Conservation (phyloP, 257 asterid species). For the Solanum pinnatisectum region DNA sequence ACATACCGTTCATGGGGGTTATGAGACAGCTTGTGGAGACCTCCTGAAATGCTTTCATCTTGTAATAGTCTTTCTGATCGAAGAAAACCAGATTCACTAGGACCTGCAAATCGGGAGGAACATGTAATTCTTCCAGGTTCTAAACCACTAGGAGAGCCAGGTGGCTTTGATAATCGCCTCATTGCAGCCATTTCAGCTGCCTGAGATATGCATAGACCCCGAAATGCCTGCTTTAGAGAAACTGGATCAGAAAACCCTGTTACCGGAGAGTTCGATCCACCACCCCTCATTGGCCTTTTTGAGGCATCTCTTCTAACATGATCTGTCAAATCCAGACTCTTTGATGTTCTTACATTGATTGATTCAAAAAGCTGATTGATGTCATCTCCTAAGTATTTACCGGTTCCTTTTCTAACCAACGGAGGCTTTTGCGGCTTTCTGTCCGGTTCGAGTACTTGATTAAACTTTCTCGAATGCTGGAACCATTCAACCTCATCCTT, state of each 20-base stretch:
- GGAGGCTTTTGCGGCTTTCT: slow-evolving; percentile 28
- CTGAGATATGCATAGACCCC: slow-evolving; percentile 92
- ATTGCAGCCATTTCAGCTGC: slow-evolving; percentile 90
- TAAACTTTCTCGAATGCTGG: slow-evolving; percentile 2
- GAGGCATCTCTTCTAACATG: slow-evolving; percentile 29
- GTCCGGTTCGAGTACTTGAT: slow-evolving; percentile 6
- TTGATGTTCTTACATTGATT: slow-evolving; percentile 26
- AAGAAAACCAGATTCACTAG: neutral
- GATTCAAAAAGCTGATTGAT: slow-evolving; percentile 45
- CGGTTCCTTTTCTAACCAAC: slow-evolving; percentile 17
- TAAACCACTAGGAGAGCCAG: slow-evolving; percentile 72
- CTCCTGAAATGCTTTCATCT: slow-evolving; percentile 39
- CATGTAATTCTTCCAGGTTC: slow-evolving; percentile 42
- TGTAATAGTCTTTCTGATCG: slow-evolving; percentile 4
- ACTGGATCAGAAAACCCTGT: slow-evolving; percentile 80
- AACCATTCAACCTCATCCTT: slow-evolving; percentile 31
- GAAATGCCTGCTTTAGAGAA: slow-evolving; percentile 78
- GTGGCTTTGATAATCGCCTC: slow-evolving; percentile 50
- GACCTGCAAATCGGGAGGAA: slow-evolving; percentile 10
- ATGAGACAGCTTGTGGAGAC: slow-evolving; percentile 9
- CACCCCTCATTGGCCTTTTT: slow-evolving; percentile 64
- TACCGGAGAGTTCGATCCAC: slow-evolving; percentile 57
- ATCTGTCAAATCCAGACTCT: slow-evolving; percentile 41
- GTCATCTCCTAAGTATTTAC: slow-evolving; percentile 30
- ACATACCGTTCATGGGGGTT: slow-evolving; percentile 21